Base-by-base conservation (phyloP, 495 filamentous ascomycete species). In the Rhizodiscina lignyota region DNA sequence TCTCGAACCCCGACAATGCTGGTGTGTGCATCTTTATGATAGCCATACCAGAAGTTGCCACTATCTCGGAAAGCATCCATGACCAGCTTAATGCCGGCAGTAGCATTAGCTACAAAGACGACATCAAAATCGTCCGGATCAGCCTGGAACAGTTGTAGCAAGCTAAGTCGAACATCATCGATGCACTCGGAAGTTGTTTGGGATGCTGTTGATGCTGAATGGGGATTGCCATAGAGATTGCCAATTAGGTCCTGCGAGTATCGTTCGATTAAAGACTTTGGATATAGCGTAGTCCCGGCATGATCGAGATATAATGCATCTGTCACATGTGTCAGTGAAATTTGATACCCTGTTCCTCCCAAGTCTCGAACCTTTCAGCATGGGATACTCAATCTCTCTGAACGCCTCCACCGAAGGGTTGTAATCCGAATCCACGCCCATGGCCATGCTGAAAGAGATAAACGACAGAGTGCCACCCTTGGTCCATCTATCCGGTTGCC, bases 21-120 rank as follows among this genome's bases (percentile, higher is more conserved):
- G 22, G 86, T 96, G 55, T 96, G 87, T 12, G 80, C 65, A 38
- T 86, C 82, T 32, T 70, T 58, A 54, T 94, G 84, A 50, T 92
- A 92, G 4, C 66, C 72, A 56, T 83, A 94, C 56, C 72, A 70
- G 49, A 87, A 93, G 0, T 81, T 79, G 11, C 55, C 58, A 21
- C 68, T 59, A 18, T 74, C 72, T 32, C 75, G 59, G 32, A 94
- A 66, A 4, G 69, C 71, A 34, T 94, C 87, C 16, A 66, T 62
- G 0, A 94, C 78, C 3, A 94, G 55, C 54, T 94, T 94, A 36
- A 93, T 79, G 1, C 73, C 87, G 2, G 86, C 86, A 0, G 87
- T 94, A 30, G 87, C 79, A 49, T 94, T 96, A 11, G 83, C 74
- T 43, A 89, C 83, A 52, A 94, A 96, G 13, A 94, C 70, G 5